Evolutionary conservation across 1,284 basidiomycete species (phyloP), one percentile per base, ranked within the genome.

Genomic region (Sphagnurus paluster): DNA sequence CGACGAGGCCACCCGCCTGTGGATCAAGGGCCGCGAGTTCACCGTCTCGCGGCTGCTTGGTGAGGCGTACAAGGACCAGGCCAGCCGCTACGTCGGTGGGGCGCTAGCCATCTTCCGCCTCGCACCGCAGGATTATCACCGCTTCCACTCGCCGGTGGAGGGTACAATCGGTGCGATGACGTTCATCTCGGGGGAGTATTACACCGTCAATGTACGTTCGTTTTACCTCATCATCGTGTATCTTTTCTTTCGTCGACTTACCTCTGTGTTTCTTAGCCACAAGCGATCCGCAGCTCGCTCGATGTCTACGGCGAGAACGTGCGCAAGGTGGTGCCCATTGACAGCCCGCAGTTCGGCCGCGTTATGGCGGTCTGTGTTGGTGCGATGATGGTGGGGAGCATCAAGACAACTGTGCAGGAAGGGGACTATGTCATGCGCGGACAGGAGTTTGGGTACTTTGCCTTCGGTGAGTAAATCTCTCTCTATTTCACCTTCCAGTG

Each of bases 1-100:
- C 6, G 72, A 66, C 37, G 88, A 92, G 44, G 95, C 97, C 1
- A 98, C 92, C 1, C 72, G 76, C 17, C 70, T 99, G 4, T 99
- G 97, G 96, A 97, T 99, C 71, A 99, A 99, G 63, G 97, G 96
- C 0, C 83, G 93, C 19, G 93, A 97, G 56, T 98, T 98, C 62
- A 87, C 83, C 0, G 77, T 98, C 1, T 75, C 70, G 1, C 76
- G 85, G 1, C 72, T 99, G 30, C 76, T 99, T 0, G 95, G 95
- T 0, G 86, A 90, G 5, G 70, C 70, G 6, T 93, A 93, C 64
- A 80, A 80, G 48, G 71, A 76, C 17, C 78, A 87, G 44, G 77
- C 78, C 1, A 80, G 85, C 1, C 75, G 76, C 26, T 98, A 89
- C 61, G 69, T 75, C 4, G 87, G 89, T 10, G 95, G 94, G 3